Percentiles rank a stretch among this genome's conserved stretches.
phyloP scores from a whole-genome alignment of 148 eudicot genomes.

The Tetragonia tetragonoides region DNA sequence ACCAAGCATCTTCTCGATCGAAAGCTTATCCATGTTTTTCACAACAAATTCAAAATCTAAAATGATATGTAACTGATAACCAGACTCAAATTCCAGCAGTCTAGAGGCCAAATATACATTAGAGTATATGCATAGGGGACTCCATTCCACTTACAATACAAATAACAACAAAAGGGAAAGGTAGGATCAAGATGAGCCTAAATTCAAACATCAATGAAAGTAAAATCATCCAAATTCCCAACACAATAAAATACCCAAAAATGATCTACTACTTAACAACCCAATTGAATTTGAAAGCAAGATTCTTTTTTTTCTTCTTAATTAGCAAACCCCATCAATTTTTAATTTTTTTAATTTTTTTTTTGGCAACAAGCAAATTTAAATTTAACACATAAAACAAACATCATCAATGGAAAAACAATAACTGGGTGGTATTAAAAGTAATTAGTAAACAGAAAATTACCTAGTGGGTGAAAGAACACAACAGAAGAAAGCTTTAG shows the following conservation, averaged over 20 bases:
- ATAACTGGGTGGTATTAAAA: not conserved
- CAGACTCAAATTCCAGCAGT: not conserved
- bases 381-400: not conserved
- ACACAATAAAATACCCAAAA: not conserved
- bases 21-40: not conserved
- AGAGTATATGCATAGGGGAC: no score
- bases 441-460: not conserved
- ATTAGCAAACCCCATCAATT: no score
- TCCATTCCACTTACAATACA: no score
- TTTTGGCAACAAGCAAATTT: no score
- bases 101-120: not conserved
- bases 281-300: no score
- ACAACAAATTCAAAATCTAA: not conserved
- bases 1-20: no score
- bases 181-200: no score
- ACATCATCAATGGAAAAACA: not conserved
- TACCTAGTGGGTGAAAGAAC: conserved; percentile 89
- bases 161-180: no score
- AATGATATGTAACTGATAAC: not conserved
- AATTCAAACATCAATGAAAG: no score
- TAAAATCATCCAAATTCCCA: no score
- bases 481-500: conserved; percentile 70
- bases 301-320: no score
- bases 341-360: no score
- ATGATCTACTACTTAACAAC: not conserved